A percentile compares a stretch with the other conserved stretches of the same genome.
Evolutionary conservation across 2,329 filamentous ascomycete genomes (phyloP).

Genomic region (Aspergillus sp.): DNA sequence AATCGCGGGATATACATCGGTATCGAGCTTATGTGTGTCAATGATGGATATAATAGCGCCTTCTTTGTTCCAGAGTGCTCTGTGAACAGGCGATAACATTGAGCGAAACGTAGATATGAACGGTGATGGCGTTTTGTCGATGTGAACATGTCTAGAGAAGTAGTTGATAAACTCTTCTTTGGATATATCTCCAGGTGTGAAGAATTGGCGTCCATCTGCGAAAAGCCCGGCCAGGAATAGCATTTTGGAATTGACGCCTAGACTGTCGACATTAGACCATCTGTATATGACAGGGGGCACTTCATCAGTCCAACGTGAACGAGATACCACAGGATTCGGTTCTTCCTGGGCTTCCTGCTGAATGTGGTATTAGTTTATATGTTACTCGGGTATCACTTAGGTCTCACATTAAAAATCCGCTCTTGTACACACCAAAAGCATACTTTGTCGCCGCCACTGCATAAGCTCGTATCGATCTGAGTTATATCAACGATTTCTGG

Average conservation of each 20-base stretch:
- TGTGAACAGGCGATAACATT: constrained; percentile 34
- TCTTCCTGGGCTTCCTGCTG: neutral
- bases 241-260: constrained; percentile 32
- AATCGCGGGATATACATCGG: constrained; percentile 29
- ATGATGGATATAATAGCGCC: constrained; percentile 33
- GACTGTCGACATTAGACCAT: constrained; percentile 34
- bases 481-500: neutral
- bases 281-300: constrained; percentile 36
- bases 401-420: neutral
- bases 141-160: constrained; percentile 30
- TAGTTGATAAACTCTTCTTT: constrained; percentile 21
- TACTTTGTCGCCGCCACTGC: neutral
- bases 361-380: neutral
- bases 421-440: constrained; percentile 3
- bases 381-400: too few species aligned
- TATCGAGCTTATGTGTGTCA: constrained; percentile 28
- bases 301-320: neutral
- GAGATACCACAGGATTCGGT: neutral
- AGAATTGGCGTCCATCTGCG: neutral
- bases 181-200: constrained; percentile 18
- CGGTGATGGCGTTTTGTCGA: constrained; percentile 23
- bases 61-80: constrained; percentile 27
- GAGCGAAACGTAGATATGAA: constrained; percentile 37
- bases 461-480: neutral
- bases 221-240: constrained; percentile 33